Percentiles rank a stretch among this genome's conserved stretches.
Evolutionary conservation across 2,329 filamentous ascomycete species (phyloP).

Genomic region (Sporothrix mexicana): DNA sequence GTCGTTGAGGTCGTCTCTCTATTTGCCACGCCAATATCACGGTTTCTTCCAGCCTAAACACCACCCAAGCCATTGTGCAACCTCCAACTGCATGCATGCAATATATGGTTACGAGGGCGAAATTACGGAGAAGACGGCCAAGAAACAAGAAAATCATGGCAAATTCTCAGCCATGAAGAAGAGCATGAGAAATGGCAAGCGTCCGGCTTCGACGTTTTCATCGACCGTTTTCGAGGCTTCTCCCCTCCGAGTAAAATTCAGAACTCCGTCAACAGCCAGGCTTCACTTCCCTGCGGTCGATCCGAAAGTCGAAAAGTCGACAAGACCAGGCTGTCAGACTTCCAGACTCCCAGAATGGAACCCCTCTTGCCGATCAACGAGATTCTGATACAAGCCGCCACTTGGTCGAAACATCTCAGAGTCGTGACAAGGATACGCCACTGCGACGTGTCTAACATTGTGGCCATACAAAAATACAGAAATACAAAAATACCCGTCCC

Average conservation of each 20-base stretch:
- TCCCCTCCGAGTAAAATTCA: neutral
- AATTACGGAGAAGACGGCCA: neutral
- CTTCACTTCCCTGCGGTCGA: slow-evolving; percentile 10
- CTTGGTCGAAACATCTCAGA: slow-evolving; percentile 23
- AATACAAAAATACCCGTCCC: neutral
- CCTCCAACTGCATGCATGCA: neutral
- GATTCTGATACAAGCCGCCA: slow-evolving; percentile 25
- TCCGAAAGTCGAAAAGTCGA: neutral
- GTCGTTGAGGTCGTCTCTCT: neutral
- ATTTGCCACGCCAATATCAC: slow-evolving; percentile 12
- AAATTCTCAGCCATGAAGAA: too few relatives aligned
- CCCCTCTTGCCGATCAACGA: slow-evolving; percentile 8
- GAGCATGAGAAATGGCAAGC: too few relatives aligned
- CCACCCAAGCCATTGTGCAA: slow-evolving; percentile 1
- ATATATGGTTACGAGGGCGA: slow-evolving; percentile 15
- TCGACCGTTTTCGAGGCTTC: too few relatives aligned
- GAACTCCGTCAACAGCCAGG: neutral
- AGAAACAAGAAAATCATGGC: neutral
- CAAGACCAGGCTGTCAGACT: neutral
- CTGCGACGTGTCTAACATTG: too few relatives aligned
- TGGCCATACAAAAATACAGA: too few relatives aligned
- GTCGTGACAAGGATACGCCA: neutral
- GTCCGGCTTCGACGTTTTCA: too few relatives aligned
- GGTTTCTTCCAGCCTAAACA: slow-evolving; percentile 15
- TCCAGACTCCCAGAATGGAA: neutral